Conservation (phyloP, 2,329 filamentous ascomycete species). For the Xylaria digitata region DNA sequence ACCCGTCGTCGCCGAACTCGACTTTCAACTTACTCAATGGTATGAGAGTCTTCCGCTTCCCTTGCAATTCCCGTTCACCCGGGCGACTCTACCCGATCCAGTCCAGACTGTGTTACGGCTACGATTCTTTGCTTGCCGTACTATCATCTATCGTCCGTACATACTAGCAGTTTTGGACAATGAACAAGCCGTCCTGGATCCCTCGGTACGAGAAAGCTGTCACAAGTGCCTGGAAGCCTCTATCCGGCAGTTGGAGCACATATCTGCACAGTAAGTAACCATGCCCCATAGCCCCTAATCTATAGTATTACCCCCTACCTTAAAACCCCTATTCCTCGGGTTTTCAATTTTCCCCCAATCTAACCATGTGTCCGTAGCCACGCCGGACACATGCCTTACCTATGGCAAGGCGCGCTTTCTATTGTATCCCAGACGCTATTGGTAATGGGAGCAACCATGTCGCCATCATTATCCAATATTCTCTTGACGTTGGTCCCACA, state of each 20-base stretch:
- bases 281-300: constrained; percentile 28
- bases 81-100: constrained; percentile 74
- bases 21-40: constrained; percentile 86
- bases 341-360: constrained; percentile 47
- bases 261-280: constrained; percentile 75
- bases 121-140: constrained; percentile 85
- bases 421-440: constrained; percentile 85
- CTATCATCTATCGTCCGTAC: constrained; percentile 87
- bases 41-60: constrained; percentile 80
- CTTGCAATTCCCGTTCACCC: constrained; percentile 80
- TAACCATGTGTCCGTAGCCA: constrained; percentile 66
- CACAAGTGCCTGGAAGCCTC: constrained; percentile 85
- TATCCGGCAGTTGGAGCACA: constrained; percentile 81
- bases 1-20: constrained; percentile 81
- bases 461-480: constrained; percentile 74
- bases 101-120: constrained; percentile 83
- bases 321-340: constrained; percentile 41
- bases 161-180: constrained; percentile 84
- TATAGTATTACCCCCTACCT: constrained; percentile 30
- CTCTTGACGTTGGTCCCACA: constrained; percentile 67
- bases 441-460: constrained; percentile 88
- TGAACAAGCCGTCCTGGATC: constrained; percentile 77
- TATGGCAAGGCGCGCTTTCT: constrained; percentile 86
- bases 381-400: constrained; percentile 84
- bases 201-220: constrained; percentile 79